phyloP scores from a whole-genome alignment of 345 rosid species.

The Citrus mangshanensis region DNA sequence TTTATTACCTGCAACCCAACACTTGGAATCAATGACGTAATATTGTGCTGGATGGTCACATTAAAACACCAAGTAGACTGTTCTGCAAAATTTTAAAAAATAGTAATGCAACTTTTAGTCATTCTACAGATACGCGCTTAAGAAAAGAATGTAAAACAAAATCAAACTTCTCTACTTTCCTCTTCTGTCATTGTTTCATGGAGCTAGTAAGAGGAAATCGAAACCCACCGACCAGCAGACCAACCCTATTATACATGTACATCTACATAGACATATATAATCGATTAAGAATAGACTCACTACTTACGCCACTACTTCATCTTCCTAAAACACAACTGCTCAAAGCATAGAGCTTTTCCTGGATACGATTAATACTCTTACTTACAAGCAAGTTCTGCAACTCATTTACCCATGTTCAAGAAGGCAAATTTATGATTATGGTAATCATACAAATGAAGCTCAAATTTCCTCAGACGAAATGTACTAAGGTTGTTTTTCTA shows the following conservation, averaged over 20 bases:
- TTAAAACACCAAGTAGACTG: constrained; percentile 31
- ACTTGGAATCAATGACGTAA: constrained; percentile 68
- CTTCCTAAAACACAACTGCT: neutral
- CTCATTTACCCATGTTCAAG: neutral
- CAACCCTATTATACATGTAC: neutral
- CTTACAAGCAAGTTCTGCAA: neutral
- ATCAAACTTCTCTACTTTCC: neutral
- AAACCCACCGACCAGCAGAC: neutral
- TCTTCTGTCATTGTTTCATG: neutral
- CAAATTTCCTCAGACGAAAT: neutral
- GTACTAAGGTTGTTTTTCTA: neutral
- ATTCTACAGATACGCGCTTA: neutral
- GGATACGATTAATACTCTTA: neutral
- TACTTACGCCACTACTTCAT: neutral
- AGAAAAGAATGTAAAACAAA: neutral
- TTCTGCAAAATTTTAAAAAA: constrained; percentile 30
- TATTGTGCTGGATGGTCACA: constrained; percentile 58
- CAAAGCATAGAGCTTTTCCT: neutral
- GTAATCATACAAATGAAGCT: neutral
- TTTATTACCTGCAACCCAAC: constrained; percentile 81
- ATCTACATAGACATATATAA: neutral
- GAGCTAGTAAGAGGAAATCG: neutral
- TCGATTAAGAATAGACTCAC: neutral
- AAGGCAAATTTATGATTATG: neutral
- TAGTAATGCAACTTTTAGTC: neutral